Base-by-base conservation (phyloP, 208 protist species). In the Trypanosoma platydactyli region DNA sequence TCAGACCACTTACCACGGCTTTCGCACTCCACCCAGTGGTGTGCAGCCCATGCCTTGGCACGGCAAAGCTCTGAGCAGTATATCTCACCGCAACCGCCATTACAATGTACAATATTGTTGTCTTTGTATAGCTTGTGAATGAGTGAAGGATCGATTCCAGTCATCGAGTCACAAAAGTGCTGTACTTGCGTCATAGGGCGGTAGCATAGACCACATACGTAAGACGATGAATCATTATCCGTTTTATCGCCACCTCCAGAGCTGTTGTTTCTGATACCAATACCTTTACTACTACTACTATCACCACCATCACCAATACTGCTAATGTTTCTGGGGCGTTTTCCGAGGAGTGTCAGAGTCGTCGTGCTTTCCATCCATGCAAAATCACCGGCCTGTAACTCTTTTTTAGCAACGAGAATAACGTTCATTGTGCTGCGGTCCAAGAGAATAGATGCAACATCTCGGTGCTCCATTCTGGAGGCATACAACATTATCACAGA, bases 1-100 rank as follows among this genome's bases (percentile, higher is more conserved):
- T 80, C 73, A 38, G 73, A 45, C 86, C 89, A 95, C n/a, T 81
- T 74, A 9, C 89, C 89, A 5, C 56, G 56, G 24, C 60, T 66
- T 33, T 61, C 41, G 72, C 89, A 95, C 63, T 93, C 84, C 24
- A 93, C 71, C 76, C 81, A 92, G 73, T 95, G 89, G 64, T 88
- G 77, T 55, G 74, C 68, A 48, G 79, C 73, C 83, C 84, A 93
- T 27, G 82, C 81, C 67, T 86, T 84, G 7, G 70, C 51, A 52
- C 82, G 79, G 64, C 89, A 95, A 41, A 53, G 53, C 30, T 92
- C 83, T 15, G 76, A 83, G 73, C 89, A 95, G 66, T 91, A 95
- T 15, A 76, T 9, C 11, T 56, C 46, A 22, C 76, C 77, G 69
- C 89, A 95, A 46, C 75, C 59, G 49, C 71, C 61, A 59, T 77